These are phyloP conservation scores for Waltergamsia citrina DNA, from an alignment of 2,329 filamentous ascomycete species.

Conservation along the genomic window DNA sequence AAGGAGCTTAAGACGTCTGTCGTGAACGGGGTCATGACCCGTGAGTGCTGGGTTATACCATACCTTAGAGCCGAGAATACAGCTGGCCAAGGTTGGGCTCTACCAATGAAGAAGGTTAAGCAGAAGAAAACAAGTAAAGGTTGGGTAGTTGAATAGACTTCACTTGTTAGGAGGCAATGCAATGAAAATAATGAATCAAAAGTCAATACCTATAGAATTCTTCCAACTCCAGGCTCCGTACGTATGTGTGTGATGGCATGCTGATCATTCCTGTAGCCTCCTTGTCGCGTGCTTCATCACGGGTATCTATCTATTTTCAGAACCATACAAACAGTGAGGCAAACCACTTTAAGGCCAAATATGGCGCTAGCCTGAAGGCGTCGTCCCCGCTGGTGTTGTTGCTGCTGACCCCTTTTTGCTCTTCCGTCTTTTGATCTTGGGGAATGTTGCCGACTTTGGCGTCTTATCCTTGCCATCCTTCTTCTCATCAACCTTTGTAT, in stretches of 20 bases:
- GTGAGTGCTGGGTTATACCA: slow-evolving; percentile 79
- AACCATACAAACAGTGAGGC: not conserved
- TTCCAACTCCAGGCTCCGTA: no score
- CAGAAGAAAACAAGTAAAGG: slow-evolving; percentile 66
- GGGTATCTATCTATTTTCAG: not conserved
- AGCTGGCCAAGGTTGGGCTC: slow-evolving; percentile 67
- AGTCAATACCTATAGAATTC: no score
- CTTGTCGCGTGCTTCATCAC: no score
- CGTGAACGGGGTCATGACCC: slow-evolving; percentile 27
- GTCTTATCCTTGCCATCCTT: slow-evolving; percentile 38
- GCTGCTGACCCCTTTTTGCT: slow-evolving; percentile 26
- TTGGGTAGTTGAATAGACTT: slow-evolving; percentile 73
- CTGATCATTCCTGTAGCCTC: no score
- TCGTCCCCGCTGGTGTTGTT: slow-evolving; percentile 19
- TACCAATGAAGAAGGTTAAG: slow-evolving; percentile 75
- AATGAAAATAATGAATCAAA: no score
- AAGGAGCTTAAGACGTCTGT: slow-evolving; percentile 57
- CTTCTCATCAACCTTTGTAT: slow-evolving; percentile 32
- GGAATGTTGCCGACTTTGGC: slow-evolving; percentile 27
- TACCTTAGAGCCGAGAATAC: slow-evolving; percentile 60
- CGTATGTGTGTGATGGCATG: no score
- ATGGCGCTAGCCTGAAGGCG: slow-evolving; percentile 1
- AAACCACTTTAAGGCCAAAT: slow-evolving; percentile 3
- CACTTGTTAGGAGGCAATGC: no score
- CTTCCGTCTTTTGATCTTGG: slow-evolving; percentile 38